Evolutionary conservation across 2,329 filamentous ascomycete genomes (phyloP).

Genomic region (Elsinoe arachidis): DNA sequence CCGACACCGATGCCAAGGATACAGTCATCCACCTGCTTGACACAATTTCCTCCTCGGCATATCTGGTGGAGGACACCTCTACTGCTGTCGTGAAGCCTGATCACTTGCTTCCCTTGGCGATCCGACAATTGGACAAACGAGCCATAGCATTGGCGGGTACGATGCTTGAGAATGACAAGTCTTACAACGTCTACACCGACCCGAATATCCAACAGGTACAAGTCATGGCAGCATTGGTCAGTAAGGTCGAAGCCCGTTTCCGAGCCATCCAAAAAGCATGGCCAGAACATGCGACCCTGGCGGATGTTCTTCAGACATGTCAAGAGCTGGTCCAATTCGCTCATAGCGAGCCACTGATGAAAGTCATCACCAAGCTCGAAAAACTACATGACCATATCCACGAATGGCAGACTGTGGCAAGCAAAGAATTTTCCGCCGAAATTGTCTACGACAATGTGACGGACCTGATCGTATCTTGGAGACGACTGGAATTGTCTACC

Average conservation of each 20-base stretch:
- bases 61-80: neutral
- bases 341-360: conserved; percentile 76
- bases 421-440: conserved; percentile 62
- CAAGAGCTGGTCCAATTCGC: conserved; percentile 65
- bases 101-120: neutral
- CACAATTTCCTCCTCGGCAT: neutral
- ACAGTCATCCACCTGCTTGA: conserved; percentile 18
- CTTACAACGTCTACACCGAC: conserved; percentile 85
- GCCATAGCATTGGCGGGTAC: neutral
- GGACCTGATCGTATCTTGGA: conserved; percentile 75
- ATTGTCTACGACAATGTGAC: conserved; percentile 70
- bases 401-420: conserved; percentile 93
- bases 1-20: conserved; percentile 15
- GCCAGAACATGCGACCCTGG: conserved; percentile 69
- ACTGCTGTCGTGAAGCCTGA: neutral
- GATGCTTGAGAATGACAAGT: neutral
- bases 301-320: conserved; percentile 68
- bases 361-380: conserved; percentile 77
- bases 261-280: conserved; percentile 54
- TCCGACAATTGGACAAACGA: conserved; percentile 7
- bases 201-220: conserved; percentile 67
- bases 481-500: conserved; percentile 80
- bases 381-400: conserved; percentile 77
- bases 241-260: conserved; percentile 64
- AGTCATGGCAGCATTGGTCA: conserved; percentile 60